A percentile compares a stretch with the other conserved stretches of the same genome.
phyloP scores from a whole-genome alignment of 495 filamentous ascomycete species.

The Aspergillus hancockii region DNA sequence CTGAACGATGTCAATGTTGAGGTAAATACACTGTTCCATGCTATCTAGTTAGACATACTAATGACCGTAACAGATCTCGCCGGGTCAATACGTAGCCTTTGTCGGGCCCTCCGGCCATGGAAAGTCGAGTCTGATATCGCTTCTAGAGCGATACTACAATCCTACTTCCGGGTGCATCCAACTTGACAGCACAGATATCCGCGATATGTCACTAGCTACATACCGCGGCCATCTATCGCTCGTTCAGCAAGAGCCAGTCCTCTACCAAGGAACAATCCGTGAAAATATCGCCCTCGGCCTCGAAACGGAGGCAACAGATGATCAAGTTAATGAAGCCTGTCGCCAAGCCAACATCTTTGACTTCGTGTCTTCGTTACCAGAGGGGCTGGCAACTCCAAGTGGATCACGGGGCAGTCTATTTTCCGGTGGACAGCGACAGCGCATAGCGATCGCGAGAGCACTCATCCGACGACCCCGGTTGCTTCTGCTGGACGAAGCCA shows the following conservation, averaged over 20 bases:
- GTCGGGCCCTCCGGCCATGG: slow-evolving; percentile 66
- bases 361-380: slow-evolving; percentile 5
- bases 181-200: neutral
- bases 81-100: slow-evolving; percentile 61
- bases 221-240: slow-evolving; percentile 9
- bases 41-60: slow-evolving; percentile 46
- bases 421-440: slow-evolving; percentile 7
- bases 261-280: slow-evolving; percentile 8
- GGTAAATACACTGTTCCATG: slow-evolving; percentile 40
- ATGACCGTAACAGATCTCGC: slow-evolving; percentile 45
- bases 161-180: neutral
- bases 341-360: slow-evolving; percentile 6
- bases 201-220: neutral
- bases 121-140: slow-evolving; percentile 61
- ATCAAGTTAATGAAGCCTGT: neutral
- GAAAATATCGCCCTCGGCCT: slow-evolving; percentile 6
- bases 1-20: slow-evolving; percentile 27
- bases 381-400: neutral
- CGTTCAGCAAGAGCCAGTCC: slow-evolving; percentile 6
- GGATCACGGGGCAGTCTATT: slow-evolving; percentile 5
- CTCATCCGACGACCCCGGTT: slow-evolving; percentile 1
- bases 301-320: slow-evolving; percentile 4
- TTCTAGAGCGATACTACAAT: slow-evolving; percentile 59
- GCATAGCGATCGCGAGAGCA: slow-evolving; percentile 4
- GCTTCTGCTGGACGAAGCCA: slow-evolving; percentile 5